Evolutionary conservation across 768 basidiomycete species (phyloP), one percentile per base, ranked within the genome.

Genomic region (Russula dissimulans): DNA sequence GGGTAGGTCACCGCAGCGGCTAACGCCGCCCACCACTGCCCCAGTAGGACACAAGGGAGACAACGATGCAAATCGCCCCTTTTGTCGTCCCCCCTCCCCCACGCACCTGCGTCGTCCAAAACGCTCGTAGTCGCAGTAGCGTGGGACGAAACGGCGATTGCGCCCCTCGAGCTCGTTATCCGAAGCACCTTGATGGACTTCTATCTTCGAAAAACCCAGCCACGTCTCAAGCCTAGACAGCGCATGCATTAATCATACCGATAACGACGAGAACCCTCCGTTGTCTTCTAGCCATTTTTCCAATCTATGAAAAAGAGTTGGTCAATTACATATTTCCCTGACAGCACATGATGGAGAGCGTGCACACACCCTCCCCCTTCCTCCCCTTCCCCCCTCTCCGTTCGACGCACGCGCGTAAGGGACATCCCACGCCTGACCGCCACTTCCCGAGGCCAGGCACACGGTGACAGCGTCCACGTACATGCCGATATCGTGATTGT

Each of bases 261-360:
- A 26, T 26, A 26, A 26, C 22, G 22, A 26, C 31, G 42, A 54
- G 5, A 56, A 46, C 22, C 41, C 41, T 58, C 22, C 22, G 2
- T 26, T 36, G 56, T 59, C 46, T 59, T 59, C 34, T 34, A 8
- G 32, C 36, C 31, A 5, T 12, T 59, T 42, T 17, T 9, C 29
- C 53, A 54, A 54, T 44, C 52, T 43, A 43, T 41, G 57, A 36
- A 43, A 36, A 43, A 36, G 26, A n/a, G 1, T 39, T 26, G 5
- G 31, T 53, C 51, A 59, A 59, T 59, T 46, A 46, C 44, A 52
- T 59, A 52, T 46, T 26, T 7, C 44, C 22, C 26, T 45, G 50
- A 52, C 12, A 15, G 44, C 36, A 3, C 31, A 32, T 45, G 50
- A 36, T 7, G n/a, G 42, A 42, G 17, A 59, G 29, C 42, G 22